Evolutionary conservation across 2,329 filamentous ascomycete species (phyloP).

Genomic region (Xylaria sp.): DNA sequence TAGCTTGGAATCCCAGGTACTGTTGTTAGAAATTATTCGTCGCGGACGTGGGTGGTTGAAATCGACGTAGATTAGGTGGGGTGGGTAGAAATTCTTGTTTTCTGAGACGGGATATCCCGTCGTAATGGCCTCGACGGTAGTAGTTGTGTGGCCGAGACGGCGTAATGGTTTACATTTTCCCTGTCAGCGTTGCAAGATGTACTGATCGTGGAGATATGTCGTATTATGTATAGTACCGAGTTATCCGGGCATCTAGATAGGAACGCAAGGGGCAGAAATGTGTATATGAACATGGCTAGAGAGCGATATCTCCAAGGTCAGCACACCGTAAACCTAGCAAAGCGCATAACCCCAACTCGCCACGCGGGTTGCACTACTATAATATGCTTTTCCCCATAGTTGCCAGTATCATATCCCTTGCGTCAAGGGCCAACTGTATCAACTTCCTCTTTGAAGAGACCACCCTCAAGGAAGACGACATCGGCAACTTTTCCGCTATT

Average conservation of each 20-base stretch:
- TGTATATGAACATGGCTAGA: slow-evolving; percentile 7
- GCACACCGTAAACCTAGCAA: background rate
- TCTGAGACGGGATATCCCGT: background rate
- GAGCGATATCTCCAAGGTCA: too few species aligned
- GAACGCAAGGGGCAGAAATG: background rate
- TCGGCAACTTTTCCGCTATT: slow-evolving; percentile 42
- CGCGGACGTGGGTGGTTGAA: background rate
- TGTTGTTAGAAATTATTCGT: background rate
- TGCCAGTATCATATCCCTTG: slow-evolving; percentile 9
- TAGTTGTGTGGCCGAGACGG: background rate
- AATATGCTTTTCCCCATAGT: slow-evolving; percentile 25
- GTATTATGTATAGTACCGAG: background rate
- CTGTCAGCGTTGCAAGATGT: background rate
- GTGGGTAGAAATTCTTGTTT: background rate
- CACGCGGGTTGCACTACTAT: background rate
- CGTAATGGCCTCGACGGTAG: background rate
- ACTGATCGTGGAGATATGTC: slow-evolving; percentile 2
- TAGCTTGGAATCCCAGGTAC: too few species aligned
- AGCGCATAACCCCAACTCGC: background rate
- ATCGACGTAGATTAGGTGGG: background rate
- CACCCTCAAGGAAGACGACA: slow-evolving; percentile 40
- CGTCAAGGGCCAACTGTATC: slow-evolving; percentile 11
- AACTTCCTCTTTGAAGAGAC: slow-evolving; percentile 37
- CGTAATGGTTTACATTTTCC: background rate
- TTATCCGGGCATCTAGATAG: background rate